phyloP scores from a whole-genome alignment of 225 moss, liverwort and hornwort genomes.

The Takakia lepidozioides region DNA sequence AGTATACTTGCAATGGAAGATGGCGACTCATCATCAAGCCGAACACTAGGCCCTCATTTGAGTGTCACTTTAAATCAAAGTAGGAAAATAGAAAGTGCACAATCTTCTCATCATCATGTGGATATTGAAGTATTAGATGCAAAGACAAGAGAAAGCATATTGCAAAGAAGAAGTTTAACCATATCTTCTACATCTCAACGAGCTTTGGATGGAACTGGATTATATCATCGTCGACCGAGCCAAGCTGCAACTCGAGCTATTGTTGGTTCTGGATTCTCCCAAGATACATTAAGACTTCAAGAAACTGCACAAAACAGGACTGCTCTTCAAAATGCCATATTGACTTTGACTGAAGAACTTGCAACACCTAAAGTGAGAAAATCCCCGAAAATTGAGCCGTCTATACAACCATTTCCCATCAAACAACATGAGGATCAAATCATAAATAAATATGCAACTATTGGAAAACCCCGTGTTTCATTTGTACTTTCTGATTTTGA shows the following conservation, averaged over 20 bases:
- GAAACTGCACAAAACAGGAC: constrained; percentile 41
- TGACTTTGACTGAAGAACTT: constrained; percentile 55
- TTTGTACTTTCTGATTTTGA: constrained; percentile 70
- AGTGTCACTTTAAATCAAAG: constrained; percentile 22
- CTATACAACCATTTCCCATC: no score
- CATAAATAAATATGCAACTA: no score
- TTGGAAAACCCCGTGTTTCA: no score
- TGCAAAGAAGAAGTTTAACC: constrained; percentile 40
- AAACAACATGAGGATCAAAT: no score
- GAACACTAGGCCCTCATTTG: constrained; percentile 15
- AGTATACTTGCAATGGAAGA: not conserved
- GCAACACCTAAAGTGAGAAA: no score
- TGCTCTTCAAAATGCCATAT: constrained; percentile 66
- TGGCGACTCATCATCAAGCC: constrained; percentile 13
- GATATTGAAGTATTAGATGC: constrained; percentile 8
- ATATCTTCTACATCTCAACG: no score
- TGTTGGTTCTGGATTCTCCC: constrained; percentile 52
- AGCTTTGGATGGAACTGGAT: no score
- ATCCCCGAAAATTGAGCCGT: not conserved
- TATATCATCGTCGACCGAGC: constrained; percentile 18
- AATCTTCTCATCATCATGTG: not conserved
- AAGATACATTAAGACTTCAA: constrained; percentile 24
- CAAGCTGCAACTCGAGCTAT: constrained; percentile 35
- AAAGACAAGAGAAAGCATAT: constrained; percentile 7
- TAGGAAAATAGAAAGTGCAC: no score